Conservation (phyloP, 257 asterid species). For the Gentiana macrophylla region DNA sequence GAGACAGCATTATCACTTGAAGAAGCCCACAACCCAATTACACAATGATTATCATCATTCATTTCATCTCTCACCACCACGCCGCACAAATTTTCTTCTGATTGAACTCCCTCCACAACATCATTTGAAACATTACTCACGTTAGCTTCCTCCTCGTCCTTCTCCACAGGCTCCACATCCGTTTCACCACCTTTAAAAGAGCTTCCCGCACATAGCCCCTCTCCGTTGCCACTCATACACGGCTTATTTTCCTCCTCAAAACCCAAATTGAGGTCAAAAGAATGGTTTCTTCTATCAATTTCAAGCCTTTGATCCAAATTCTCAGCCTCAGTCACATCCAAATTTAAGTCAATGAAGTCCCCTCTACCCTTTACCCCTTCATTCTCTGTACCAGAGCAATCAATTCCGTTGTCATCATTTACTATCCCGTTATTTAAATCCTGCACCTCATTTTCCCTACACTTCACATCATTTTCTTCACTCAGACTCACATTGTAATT, state of each 20-base stretch:
- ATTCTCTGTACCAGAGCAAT: conserved; percentile 20
- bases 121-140: conserved; percentile 2
- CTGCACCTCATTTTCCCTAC: conserved; percentile 16
- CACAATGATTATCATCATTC: conserved; percentile 7
- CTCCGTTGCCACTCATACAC: conserved; percentile 23
- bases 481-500: conserved; percentile 21
- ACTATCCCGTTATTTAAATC: conserved; percentile 44
- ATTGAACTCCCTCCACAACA: conserved; percentile 2
- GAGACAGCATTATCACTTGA: neutral
- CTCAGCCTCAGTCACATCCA: conserved; percentile 46
- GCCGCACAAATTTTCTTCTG: conserved; percentile 5
- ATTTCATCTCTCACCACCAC: neutral
- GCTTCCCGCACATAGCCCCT: conserved; percentile 15
- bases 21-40: too few species aligned
- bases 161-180: neutral
- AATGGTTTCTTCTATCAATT: conserved; percentile 22
- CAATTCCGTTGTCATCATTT: neutral
- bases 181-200: conserved; percentile 2
- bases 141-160: conserved; percentile 1
- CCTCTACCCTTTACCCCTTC: conserved; percentile 17
- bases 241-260: conserved; percentile 45
- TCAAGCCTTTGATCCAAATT: conserved; percentile 7
- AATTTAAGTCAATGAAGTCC: conserved; percentile 59
- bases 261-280: conserved; percentile 78
- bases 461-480: conserved; percentile 27